Evolutionary conservation across 495 filamentous ascomycete genomes (phyloP), one percentile per base, ranked within the genome.

Genomic region (Jackrogersella multiformis): DNA sequence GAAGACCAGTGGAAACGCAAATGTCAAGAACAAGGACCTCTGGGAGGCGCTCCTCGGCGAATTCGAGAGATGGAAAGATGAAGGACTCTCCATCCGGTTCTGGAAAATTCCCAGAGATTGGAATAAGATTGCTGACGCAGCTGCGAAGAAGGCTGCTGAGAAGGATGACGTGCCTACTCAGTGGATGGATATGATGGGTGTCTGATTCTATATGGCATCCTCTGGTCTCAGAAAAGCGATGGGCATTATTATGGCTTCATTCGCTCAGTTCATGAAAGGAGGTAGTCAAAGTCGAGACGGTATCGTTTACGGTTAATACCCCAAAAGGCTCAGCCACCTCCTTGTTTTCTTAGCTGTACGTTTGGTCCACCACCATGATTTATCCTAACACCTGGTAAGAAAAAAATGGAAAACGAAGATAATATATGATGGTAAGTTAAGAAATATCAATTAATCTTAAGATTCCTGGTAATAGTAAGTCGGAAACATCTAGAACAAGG

Each of bases 31-130:
- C 41, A 67, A 54, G 38, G 80, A 83, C 59, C 45, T 84, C 4
- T 84, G 82, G 77, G 56, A 82, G 61, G 44, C 64, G 26, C 61
- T 84, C 18, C 62, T 82, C 12, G 66, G 68, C n/a, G 76, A 76
- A 63, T 45, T 80, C 13, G 73, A 73, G 55, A 69, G 35, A 26
- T 70, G 18, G 23, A 26, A 73, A 4, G 51, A 70, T 7, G 4
- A 39, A 0, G 73, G 73, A 0, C 32, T 78, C 20, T 51, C 68
- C 16, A 57, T 85, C 24, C 16, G 72, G 18, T 80, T 85, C 41
- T 84, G 81, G 83, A 63, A 36, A 48, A 79, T 83, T 36, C 73
- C 77, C 3, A 78, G 76, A 53, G 71, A 73, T 1, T 75, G 63
- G 73, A 83, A 84, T 46, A 36, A 30, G 6, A 56, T 62, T 34